A percentile compares a stretch with the other conserved stretches of the same genome.
These are phyloP conservation scores for Populus hybrid DNA, from an alignment of 441 rosid species.

Conservation along the genomic window DNA sequence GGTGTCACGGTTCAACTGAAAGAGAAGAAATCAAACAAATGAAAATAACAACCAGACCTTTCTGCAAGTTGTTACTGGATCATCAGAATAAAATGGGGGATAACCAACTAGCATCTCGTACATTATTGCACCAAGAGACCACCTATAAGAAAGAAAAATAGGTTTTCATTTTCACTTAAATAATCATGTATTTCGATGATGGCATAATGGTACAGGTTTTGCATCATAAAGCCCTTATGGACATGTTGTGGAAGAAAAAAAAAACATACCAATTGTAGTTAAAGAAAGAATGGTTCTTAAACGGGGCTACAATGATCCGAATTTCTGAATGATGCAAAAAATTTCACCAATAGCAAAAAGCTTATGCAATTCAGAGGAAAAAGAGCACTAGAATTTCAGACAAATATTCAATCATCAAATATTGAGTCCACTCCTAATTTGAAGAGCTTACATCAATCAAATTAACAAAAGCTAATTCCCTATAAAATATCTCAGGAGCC, in stretches of 20 bases:
- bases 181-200: no score
- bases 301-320: background rate
- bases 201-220: background rate
- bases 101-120: constrained; percentile 98
- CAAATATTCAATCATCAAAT: background rate
- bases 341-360: background rate
- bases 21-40: background rate
- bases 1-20: background rate
- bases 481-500: background rate
- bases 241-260: background rate
- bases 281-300: background rate
- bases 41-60: constrained; percentile 48
- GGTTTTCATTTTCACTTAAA: no score
- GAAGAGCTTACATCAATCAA: background rate
- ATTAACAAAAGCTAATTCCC: background rate
- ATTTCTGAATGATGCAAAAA: background rate
- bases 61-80: constrained; percentile 90
- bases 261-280: background rate
- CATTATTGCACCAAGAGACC: constrained; percentile 98
- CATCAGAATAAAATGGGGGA: constrained; percentile 96
- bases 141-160: constrained; percentile 49
- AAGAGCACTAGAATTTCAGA: background rate
- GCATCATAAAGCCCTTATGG: background rate
- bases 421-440: background rate
- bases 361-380: background rate